Evolutionary conservation across 2,329 filamentous ascomycete species (phyloP).

Genomic region (Alternaria angustiovoidea): DNA sequence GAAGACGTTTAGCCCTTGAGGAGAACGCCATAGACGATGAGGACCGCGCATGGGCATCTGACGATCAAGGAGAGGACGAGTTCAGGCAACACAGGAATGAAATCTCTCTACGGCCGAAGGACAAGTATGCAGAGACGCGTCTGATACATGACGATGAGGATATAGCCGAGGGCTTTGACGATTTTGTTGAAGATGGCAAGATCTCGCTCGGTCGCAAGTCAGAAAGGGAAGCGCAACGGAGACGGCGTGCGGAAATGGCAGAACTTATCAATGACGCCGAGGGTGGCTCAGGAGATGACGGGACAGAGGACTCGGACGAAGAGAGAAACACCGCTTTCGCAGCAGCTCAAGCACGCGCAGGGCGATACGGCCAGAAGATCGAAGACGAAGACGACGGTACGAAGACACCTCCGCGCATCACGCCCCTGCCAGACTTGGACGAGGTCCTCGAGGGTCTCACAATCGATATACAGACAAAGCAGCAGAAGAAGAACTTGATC

Average conservation of each 20-base stretch:
- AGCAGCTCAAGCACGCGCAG: constrained; percentile 82
- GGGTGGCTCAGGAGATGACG: constrained; percentile 72
- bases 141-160: constrained; percentile 89
- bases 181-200: constrained; percentile 85
- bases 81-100: constrained; percentile 50
- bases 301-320: constrained; percentile 70
- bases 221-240: constrained; percentile 72
- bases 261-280: constrained; percentile 84
- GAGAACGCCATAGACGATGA: constrained; percentile 65
- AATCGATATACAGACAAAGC: constrained; percentile 68
- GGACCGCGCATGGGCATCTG: constrained; percentile 52
- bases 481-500: constrained; percentile 65
- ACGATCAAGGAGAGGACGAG: constrained; percentile 51
- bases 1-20: constrained; percentile 80
- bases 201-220: constrained; percentile 81
- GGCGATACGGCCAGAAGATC: constrained; percentile 74
- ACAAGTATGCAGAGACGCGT: constrained; percentile 72
- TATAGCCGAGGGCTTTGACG: constrained; percentile 90
- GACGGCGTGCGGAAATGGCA: constrained; percentile 79
- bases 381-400: constrained; percentile 54
- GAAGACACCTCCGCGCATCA: constrained; percentile 75
- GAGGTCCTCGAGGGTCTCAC: constrained; percentile 72
- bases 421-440: constrained; percentile 76
- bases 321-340: constrained; percentile 82
- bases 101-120: constrained; percentile 62